These are phyloP conservation scores for Galerina sulciceps DNA, from an alignment of 768 basidiomycete genomes.

Conservation along the genomic window DNA sequence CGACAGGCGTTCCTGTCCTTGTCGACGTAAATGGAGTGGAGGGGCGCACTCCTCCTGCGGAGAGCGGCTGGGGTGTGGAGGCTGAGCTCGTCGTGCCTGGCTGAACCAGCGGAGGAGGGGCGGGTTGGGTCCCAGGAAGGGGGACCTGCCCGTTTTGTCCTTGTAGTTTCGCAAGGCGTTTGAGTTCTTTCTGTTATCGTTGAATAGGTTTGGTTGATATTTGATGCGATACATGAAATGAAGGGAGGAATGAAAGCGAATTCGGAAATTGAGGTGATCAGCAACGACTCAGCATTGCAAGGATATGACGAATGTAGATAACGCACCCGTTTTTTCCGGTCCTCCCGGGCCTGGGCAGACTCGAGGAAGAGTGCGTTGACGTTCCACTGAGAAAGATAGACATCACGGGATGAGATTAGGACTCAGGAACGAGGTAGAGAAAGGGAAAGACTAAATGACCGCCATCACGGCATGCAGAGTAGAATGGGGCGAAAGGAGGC, in stretches of 20 bases:
- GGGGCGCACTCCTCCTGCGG: conserved; percentile 4
- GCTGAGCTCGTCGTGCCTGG: neutral
- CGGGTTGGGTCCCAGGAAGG: no score
- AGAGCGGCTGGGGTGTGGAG: conserved; percentile 16
- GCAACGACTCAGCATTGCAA: neutral
- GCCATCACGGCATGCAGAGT: neutral
- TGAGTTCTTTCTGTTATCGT: conserved; percentile 66
- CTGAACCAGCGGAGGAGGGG: neutral
- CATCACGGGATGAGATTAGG: conserved; percentile 10
- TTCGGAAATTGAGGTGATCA: conserved; percentile 5
- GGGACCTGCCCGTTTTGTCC: conserved; percentile 29
- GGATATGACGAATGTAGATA: conserved; percentile 3
- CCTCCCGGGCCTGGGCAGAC: conserved; percentile 76
- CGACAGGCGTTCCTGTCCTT: conserved; percentile 12
- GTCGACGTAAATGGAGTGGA: conserved; percentile 6
- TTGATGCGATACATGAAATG: conserved; percentile 6
- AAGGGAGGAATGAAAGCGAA: conserved; percentile 10
- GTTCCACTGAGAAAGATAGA: conserved; percentile 60
- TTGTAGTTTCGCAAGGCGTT: conserved; percentile 65
- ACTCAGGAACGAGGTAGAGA: conserved; percentile 4
- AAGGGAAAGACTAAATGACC: conserved; percentile 4
- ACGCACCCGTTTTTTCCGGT: conserved; percentile 77
- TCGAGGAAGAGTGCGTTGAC: conserved; percentile 61
- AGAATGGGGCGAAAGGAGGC: conserved; percentile 7
- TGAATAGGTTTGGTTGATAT: neutral